Percentiles rank a stretch among this genome's conserved stretches.
Conservation (phyloP, 1,139 yeast species). For the Citeromyces hawaiiensis region DNA sequence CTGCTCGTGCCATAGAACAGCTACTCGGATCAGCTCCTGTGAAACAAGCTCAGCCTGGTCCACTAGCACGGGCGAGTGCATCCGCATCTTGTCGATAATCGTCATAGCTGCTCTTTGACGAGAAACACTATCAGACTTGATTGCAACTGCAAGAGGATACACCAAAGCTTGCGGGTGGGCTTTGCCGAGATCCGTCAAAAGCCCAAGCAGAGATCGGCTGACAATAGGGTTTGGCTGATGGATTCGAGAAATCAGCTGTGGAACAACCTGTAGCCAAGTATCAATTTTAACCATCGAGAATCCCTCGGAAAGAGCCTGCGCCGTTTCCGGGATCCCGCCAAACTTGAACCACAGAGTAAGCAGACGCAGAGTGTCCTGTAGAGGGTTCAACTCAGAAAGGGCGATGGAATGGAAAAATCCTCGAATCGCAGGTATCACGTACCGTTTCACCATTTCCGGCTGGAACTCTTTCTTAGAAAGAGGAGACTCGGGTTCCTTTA, state of each 20-base stretch:
- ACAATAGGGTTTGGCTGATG: conserved; percentile 90
- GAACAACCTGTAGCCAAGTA: conserved; percentile 90
- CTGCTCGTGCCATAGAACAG: conserved; percentile 94
- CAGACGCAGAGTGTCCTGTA: conserved; percentile 85
- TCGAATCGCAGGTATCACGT: conserved; percentile 87
- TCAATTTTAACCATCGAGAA: conserved; percentile 82
- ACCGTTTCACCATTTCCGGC: conserved; percentile 59
- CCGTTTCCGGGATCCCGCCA: conserved; percentile 88
- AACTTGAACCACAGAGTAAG: conserved; percentile 91
- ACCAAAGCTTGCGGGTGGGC: conserved; percentile 97
- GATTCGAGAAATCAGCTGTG: conserved; percentile 90
- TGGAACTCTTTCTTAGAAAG: conserved; percentile 4
- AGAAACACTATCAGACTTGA: conserved; percentile 81
- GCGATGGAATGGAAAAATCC: conserved; percentile 96
- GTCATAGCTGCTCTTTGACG: conserved; percentile 88
- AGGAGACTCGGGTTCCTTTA: background rate
- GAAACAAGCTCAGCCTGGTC: conserved; percentile 93
- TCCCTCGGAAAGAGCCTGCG: conserved; percentile 85
- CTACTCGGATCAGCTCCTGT: conserved; percentile 84
- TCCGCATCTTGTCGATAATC: conserved; percentile 83
- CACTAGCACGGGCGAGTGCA: conserved; percentile 74
- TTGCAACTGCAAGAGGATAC: conserved; percentile 92
- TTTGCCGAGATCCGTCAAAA: conserved; percentile 79
- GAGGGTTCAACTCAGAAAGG: conserved; percentile 69
- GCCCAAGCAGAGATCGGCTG: conserved; percentile 63